phyloP scores from a whole-genome alignment of 2,329 filamentous ascomycete species.

The Aspergillus calidoustus region DNA sequence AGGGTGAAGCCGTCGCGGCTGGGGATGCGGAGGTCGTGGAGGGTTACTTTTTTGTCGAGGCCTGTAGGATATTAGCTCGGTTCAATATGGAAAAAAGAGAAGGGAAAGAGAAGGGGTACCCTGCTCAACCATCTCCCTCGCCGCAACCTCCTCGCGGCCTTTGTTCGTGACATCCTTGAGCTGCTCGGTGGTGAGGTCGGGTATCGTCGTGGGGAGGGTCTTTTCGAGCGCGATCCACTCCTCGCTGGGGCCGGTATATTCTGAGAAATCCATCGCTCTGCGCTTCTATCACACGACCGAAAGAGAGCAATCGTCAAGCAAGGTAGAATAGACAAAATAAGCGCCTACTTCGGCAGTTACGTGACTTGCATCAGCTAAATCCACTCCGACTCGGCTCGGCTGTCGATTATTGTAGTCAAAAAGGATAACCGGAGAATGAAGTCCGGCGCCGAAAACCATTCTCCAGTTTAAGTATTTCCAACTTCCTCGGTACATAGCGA shows the following conservation, averaged over 20 bases:
- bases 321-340: not conserved
- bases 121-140: constrained; percentile 33
- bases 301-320: not conserved
- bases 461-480: not conserved
- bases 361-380: not conserved
- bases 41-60: constrained; percentile 36
- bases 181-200: constrained; percentile 28
- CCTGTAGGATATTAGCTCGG: constrained; percentile 13
- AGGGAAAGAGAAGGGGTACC: not conserved
- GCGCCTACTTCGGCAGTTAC: not conserved
- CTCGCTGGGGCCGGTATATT: constrained; percentile 47
- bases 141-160: constrained; percentile 38
- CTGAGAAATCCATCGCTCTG: constrained; percentile 43
- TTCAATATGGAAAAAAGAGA: not conserved
- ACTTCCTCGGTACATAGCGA: not conserved
- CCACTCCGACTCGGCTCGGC: not conserved
- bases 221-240: constrained; percentile 52
- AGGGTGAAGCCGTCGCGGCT: constrained; percentile 53
- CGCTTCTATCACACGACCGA: not conserved
- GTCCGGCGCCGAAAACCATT: not conserved
- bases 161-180: constrained; percentile 36
- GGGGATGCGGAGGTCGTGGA: constrained; percentile 44
- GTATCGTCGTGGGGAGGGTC: constrained; percentile 33
- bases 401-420: not conserved
- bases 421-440: not conserved